Base-by-base conservation (phyloP, 73 alveolate species). In the Breviolum minutum region DNA sequence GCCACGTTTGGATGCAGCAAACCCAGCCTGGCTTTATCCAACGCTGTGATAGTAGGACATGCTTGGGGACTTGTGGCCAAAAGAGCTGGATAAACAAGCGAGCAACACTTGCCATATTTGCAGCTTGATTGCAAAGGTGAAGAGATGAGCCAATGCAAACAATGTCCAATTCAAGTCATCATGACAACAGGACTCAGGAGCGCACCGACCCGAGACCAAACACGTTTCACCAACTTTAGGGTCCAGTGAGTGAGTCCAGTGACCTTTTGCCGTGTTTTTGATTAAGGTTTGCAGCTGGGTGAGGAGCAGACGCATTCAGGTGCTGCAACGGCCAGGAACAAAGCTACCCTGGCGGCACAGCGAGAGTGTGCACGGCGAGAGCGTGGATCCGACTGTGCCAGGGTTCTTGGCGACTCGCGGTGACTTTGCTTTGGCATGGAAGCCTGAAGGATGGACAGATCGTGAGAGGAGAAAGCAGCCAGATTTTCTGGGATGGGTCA, bases 361-460 rank as follows among this genome's bases (percentile, higher is more conserved):
- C 8, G 29, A 8, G 68, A 32, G 12, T n/a, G 68, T n/a, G 68
- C 69, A 16, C 11, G 88, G 88, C 64, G 68, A 71, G 40, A 71
- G 19, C 29, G 19, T n/a, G 81, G 26, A 20, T 71, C 26, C 30
- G 30, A 71, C 19, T 0, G 87, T 16, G 88, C 88, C 88, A 48
- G 30, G 17, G 32, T 7, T 80, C 13, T 48, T 80, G 88, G 64
- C 69, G 0, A 40, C 13, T 5, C 40, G 29, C 32, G 69, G 27
- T 27, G 88, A 80, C 2, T 22, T 60, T 71, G 92, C 92, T n/a
- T 83, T 83, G 26, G 74, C 92, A 5, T 83, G 92, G 92, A 83
- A 83, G 26, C 92, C 92, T 60, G 62, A 61, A 61, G 92, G 92
- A 83, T 83, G 92, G 92, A 61, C 22, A 16, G 92, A 83, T 83